Percentiles rank a stretch among this genome's conserved stretches.
These are phyloP conservation scores for Erythrophleum fordii DNA, from an alignment of 306 rosid genomes.

Conservation along the genomic window DNA sequence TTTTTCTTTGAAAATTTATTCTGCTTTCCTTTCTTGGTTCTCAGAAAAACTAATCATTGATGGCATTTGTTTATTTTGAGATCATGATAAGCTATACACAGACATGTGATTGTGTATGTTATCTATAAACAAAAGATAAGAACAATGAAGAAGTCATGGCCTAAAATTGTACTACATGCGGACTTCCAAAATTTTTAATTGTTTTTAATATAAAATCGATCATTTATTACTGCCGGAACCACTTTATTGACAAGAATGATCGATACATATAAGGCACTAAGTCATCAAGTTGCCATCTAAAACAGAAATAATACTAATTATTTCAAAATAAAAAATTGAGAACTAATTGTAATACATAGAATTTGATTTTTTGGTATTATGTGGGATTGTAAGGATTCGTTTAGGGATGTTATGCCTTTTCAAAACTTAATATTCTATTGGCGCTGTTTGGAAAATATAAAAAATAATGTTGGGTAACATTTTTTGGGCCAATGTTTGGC, in stretches of 20 bases:
- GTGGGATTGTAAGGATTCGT: no score
- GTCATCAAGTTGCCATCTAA: not conserved
- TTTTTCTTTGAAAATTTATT: not conserved
- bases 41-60: not conserved
- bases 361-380: not conserved
- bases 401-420: not conserved
- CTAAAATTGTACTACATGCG: constrained; percentile 16
- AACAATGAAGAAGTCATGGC: not conserved
- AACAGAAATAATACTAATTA: not conserved
- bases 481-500: no score
- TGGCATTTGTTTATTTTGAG: constrained; percentile 29
- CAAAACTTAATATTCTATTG: no score
- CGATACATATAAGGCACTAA: not conserved
- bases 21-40: not conserved
- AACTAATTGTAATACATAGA: not conserved
- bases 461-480: no score
- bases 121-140: not conserved
- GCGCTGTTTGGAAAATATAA: not conserved
- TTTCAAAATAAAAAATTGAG: no score
- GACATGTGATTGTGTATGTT: constrained; percentile 13
- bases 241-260: not conserved
- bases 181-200: not conserved
- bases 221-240: not conserved
- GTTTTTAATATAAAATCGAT: not conserved
- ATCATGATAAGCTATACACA: constrained; percentile 23